A percentile compares a stretch with the other conserved stretches of the same genome.
Evolutionary conservation across 352 stramenopile species (phyloP).

Genomic region (Pythium scleroteichum): DNA sequence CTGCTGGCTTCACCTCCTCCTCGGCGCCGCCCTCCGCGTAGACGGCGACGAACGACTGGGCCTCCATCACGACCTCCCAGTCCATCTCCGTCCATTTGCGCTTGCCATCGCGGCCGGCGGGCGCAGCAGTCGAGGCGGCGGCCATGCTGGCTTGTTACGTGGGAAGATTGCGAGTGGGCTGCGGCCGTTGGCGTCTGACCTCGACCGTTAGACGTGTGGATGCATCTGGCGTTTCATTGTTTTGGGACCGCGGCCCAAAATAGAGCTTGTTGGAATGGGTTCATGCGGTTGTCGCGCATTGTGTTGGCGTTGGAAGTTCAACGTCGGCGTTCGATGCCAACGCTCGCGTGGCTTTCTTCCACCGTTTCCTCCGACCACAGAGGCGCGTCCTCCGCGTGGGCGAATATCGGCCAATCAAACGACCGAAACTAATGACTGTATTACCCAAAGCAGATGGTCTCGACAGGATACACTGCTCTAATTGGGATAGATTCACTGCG

Average conservation of each 20-base stretch:
- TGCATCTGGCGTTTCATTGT: not conserved
- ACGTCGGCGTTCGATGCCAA: not conserved
- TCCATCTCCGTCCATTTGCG: constrained; percentile 71
- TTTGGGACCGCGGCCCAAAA: not conserved
- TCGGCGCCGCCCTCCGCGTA: constrained; percentile 34
- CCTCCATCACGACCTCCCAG: constrained; percentile 67
- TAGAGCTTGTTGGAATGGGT: constrained; percentile 4
- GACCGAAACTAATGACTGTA: not conserved
- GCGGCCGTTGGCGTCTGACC: not conserved
- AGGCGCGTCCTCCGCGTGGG: too few species aligned
- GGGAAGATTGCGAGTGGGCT: constrained; percentile 21
- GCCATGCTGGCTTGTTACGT: constrained; percentile 6
- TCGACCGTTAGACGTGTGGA: constrained; percentile 7
- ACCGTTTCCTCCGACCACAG: constrained; percentile 4
- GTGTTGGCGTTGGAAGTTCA: constrained; percentile 6
- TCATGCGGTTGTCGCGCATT: not conserved
- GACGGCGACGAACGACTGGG: constrained; percentile 68
- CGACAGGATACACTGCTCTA: not conserved
- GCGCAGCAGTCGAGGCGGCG: not conserved
- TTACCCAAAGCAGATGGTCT: not conserved
- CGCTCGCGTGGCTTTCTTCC: constrained; percentile 3
- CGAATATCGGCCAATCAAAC: not conserved
- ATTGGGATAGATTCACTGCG: not conserved
- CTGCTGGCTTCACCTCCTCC: constrained; percentile 11
- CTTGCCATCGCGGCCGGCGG: constrained; percentile 29